Percentiles rank a stretch among this genome's conserved stretches.
Conservation (phyloP, 2,329 filamentous ascomycete species). For the Cladobotryum mycophilum region DNA sequence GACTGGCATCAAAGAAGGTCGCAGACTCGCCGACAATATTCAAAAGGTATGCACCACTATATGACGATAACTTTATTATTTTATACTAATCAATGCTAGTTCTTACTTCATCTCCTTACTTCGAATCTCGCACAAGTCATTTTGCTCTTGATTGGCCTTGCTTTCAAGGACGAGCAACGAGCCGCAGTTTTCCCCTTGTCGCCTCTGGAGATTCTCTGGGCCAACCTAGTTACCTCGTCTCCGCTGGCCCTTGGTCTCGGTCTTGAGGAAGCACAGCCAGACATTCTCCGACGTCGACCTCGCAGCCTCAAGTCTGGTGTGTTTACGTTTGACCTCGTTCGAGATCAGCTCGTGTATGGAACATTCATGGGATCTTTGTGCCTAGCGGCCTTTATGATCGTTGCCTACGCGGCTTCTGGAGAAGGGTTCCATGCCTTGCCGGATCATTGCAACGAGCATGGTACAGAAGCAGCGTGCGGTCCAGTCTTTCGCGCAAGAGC, state of each 20-base stretch:
- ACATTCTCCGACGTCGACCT: constrained; percentile 61
- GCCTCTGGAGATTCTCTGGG: constrained; percentile 69
- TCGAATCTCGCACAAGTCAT: constrained; percentile 66
- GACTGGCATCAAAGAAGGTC: constrained; percentile 64
- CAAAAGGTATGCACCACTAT: constrained; percentile 49
- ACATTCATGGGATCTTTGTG: constrained; percentile 57
- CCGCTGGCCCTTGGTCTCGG: constrained; percentile 67
- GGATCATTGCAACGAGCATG: constrained; percentile 50
- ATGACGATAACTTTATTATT: background rate
- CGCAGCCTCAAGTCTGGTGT: constrained; percentile 54
- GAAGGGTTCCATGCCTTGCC: constrained; percentile 45
- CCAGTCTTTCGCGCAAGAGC: constrained; percentile 59
- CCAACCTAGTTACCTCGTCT: constrained; percentile 67
- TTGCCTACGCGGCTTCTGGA: constrained; percentile 46
- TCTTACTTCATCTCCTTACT: constrained; percentile 59
- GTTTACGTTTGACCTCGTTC: constrained; percentile 58
- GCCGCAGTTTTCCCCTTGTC: constrained; percentile 64
- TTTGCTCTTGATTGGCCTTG: constrained; percentile 61
- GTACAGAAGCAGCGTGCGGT: constrained; percentile 41
- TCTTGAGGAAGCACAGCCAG: constrained; percentile 61
- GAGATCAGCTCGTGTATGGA: constrained; percentile 62
- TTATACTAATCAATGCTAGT: constrained; percentile 31
- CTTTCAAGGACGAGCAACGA: constrained; percentile 55
- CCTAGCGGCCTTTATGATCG: constrained; percentile 53
- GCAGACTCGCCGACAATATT: constrained; percentile 66